Evolutionary conservation across 495 filamentous ascomycete species (phyloP), one percentile per base, ranked within the genome.

Genomic region (Aspergillus coremiiformis): DNA sequence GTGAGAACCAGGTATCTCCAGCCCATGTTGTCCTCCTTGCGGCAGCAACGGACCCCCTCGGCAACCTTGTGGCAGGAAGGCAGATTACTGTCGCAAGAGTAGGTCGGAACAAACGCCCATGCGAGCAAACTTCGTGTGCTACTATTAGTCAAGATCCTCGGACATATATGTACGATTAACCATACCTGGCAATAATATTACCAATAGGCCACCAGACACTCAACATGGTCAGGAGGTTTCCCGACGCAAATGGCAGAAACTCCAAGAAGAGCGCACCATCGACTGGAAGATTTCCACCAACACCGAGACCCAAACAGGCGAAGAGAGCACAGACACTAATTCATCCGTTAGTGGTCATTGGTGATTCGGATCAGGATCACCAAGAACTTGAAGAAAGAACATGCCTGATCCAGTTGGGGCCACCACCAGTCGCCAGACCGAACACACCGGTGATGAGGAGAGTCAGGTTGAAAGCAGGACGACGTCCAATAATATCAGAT

Each of bases 1-100:
- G 80, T 76, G 37, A 87, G 71, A 53, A 85, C 69, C 48, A 91
- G 75, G 55, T 90, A 95, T 30, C 89, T 75, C 89, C 89, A 94
- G 44, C 89, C 89, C 83, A 84, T 85, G 54, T 90, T 91, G 39
- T 81, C 65, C 14, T 62, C 63, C 57, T 72, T 71, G 17, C 72
- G 77, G 61, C 87, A 90, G 60, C 69, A 73, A 23, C 63, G 62
- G 47, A 57, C 58, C 9, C 60, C 64, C 3, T 59, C 49, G 46
- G 59, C 55, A 5, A 60, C 55, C 12, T 61, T 42, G 26, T 59
- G 47, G 54, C 69, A 69, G 19, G 64, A 59, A 2, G 47, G 26
- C 29, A 70, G 55, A 11, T 59, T 53, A 1, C 51, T 30, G 15
- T 49, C 59, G 49, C 80, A 83, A 29, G 66, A 69, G 58, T 67